Evolutionary conservation across 164 flowering plant genomes (phyloP).

Genomic region (Hamamelis virginiana): DNA sequence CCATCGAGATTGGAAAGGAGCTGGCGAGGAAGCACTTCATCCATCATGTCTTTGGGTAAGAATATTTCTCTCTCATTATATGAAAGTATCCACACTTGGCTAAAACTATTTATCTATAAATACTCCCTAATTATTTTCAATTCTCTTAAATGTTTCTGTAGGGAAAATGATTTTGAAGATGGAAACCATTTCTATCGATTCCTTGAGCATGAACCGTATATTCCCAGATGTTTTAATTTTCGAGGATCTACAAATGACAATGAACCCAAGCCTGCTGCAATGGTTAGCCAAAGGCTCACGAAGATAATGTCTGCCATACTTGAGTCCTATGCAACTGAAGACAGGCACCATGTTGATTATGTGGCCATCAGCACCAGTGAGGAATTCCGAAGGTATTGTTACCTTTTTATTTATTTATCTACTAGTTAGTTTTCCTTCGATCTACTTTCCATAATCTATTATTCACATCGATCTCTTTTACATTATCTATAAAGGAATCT

Average conservation of each 20-base stretch:
- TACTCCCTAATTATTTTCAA: too few species aligned
- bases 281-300: slow-evolving; percentile 51
- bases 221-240: slow-evolving; percentile 76
- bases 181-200: slow-evolving; percentile 84
- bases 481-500: too few species aligned
- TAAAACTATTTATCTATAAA: neutral
- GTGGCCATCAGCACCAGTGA: slow-evolving; percentile 72
- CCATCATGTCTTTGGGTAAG: slow-evolving; percentile 83
- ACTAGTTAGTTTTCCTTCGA: too few species aligned
- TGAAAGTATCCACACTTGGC: neutral
- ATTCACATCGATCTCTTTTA: too few species aligned
- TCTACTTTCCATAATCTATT: neutral
- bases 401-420: neutral
- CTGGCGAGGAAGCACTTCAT: slow-evolving; percentile 79
- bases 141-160: slow-evolving; percentile 16
- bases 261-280: slow-evolving; percentile 62
- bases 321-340: slow-evolving; percentile 84
- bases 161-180: slow-evolving; percentile 84
- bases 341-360: slow-evolving; percentile 68
- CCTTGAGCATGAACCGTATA: slow-evolving; percentile 84
- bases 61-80: neutral
- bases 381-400: slow-evolving; percentile 80
- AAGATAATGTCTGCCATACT: slow-evolving; percentile 87
- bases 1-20: slow-evolving; percentile 69
- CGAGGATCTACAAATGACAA: slow-evolving; percentile 61